phyloP scores from a whole-genome alignment of 2,329 filamentous ascomycete genomes.

The Calonectria pteridis region DNA sequence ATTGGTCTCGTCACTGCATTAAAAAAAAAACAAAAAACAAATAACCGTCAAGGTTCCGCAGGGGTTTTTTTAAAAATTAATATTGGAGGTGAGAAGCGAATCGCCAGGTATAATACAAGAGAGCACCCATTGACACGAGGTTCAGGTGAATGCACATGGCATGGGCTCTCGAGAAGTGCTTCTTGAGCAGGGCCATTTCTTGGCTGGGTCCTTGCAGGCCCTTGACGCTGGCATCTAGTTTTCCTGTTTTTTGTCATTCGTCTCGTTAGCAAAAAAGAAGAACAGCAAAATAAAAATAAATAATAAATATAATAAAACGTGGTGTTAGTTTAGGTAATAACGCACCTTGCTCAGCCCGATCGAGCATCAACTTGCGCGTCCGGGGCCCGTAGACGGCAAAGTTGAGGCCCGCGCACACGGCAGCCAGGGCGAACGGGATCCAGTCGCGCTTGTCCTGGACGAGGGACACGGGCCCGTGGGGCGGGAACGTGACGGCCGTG shows the following conservation, averaged over 20 bases:
- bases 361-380: slow-evolving; percentile 46
- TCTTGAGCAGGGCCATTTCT: slow-evolving; percentile 40
- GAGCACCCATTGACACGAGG: slow-evolving; percentile 49
- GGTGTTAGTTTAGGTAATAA: neutral
- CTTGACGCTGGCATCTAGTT: slow-evolving; percentile 19
- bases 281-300: too few relatives aligned
- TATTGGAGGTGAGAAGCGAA: slow-evolving; percentile 38
- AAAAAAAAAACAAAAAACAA: neutral
- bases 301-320: too few relatives aligned
- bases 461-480: slow-evolving; percentile 47
- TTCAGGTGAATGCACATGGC: slow-evolving; percentile 60
- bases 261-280: neutral
- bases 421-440: slow-evolving; percentile 51
- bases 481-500: slow-evolving; percentile 50
- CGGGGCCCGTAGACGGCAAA: slow-evolving; percentile 52
- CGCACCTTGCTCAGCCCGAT: slow-evolving; percentile 43
- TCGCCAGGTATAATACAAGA: slow-evolving; percentile 48
- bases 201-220: slow-evolving; percentile 28
- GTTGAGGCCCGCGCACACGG: slow-evolving; percentile 49
- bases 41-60: neutral
- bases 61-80: too few relatives aligned
- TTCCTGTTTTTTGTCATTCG: slow-evolving; percentile 20
- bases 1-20: neutral
- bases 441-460: slow-evolving; percentile 46
- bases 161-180: slow-evolving; percentile 50